A percentile compares a stretch with the other conserved stretches of the same genome.
phyloP scores from a whole-genome alignment of 306 rosid genomes.

The Begonia peltatifolia region DNA sequence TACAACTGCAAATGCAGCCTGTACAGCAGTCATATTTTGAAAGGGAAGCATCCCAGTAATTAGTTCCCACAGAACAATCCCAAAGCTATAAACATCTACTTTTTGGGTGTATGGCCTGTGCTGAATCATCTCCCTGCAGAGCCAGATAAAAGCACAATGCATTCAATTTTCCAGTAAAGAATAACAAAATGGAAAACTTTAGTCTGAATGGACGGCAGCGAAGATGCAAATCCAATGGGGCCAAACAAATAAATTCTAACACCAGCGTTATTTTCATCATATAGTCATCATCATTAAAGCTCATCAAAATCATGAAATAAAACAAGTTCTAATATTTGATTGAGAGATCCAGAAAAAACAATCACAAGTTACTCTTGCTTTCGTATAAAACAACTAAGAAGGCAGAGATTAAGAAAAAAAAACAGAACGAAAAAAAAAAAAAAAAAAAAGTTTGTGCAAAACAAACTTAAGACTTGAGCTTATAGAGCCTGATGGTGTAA shows the following conservation, averaged over 20 bases:
- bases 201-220: neutral
- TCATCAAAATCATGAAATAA: too few species aligned
- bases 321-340: too few species aligned
- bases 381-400: too few species aligned
- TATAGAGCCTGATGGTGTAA: too few species aligned
- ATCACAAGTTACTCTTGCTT: too few species aligned
- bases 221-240: neutral
- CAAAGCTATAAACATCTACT: slow-evolving; percentile 93
- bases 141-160: slow-evolving; percentile 5
- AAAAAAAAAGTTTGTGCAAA: too few species aligned
- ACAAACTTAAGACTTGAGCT: too few species aligned
- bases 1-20: slow-evolving; percentile 98
- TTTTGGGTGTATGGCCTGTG: slow-evolving; percentile 97
- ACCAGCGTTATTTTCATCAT: too few species aligned
- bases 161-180: neutral
- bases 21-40: slow-evolving; percentile 98
- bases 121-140: slow-evolving; percentile 95
- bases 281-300: too few species aligned
- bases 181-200: neutral
- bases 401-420: too few species aligned
- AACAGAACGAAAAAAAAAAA: too few species aligned
- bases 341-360: too few species aligned
- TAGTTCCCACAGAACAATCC: slow-evolving; percentile 97
- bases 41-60: slow-evolving; percentile 95
- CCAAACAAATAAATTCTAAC: neutral